phyloP scores from a whole-genome alignment of 108 stramenopile genomes.

The Nitzschia sp. region DNA sequence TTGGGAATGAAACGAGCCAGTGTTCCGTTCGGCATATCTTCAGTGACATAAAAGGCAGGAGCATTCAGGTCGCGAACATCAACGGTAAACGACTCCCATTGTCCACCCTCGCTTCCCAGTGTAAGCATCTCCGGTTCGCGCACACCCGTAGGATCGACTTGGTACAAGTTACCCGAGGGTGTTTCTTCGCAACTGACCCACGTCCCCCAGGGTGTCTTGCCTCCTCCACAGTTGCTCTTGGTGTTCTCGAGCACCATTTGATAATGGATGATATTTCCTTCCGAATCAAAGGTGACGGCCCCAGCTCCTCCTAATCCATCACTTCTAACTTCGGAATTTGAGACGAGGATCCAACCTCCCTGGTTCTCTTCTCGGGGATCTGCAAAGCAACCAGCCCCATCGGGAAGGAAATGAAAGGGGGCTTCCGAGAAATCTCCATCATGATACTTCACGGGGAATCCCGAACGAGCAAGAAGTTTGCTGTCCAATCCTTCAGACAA shows the following conservation, averaged over 20 bases:
- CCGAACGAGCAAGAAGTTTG: not conserved
- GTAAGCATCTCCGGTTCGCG: conserved; percentile 14
- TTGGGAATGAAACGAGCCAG: conserved; percentile 51
- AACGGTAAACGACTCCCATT: conserved; percentile 17
- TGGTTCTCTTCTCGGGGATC: not conserved
- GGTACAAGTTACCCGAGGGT: conserved; percentile 15
- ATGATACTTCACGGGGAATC: not conserved
- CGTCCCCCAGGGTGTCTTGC: conserved; percentile 45
- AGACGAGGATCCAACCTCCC: conserved; percentile 41
- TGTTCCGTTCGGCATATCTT: conserved; percentile 46
- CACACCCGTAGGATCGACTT: conserved; percentile 28
- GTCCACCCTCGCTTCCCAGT: conserved; percentile 9
- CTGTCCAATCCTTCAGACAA: not conserved
- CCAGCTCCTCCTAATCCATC: conserved; percentile 45
- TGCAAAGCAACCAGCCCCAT: conserved; percentile 27
- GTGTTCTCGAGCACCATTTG: conserved; percentile 26
- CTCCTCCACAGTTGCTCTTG: conserved; percentile 58
- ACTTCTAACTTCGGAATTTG: conserved; percentile 25
- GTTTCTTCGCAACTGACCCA: conserved; percentile 44
- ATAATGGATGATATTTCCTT: conserved; percentile 29
- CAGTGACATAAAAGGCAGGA: conserved; percentile 55
- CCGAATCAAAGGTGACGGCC: conserved; percentile 37
- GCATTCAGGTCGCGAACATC: conserved; percentile 11
- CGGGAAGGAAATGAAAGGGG: conserved; percentile 35
- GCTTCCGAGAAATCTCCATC: not conserved